Base-by-base conservation (phyloP, 345 rosid genomes). In the Lepidium sativum region DNA sequence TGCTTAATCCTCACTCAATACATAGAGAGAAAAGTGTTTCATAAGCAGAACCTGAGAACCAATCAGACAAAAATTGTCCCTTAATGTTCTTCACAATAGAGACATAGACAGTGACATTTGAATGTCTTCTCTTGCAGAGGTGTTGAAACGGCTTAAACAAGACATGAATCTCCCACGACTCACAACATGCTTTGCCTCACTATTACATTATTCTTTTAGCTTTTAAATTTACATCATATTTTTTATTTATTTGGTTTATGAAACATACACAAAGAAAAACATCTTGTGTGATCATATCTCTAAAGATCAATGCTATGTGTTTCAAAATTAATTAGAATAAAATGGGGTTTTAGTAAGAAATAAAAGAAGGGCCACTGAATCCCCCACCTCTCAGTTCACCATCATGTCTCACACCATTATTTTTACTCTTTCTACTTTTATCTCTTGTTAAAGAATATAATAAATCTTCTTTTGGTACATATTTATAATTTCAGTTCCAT, bases 41-140 rank as follows among this genome's bases (percentile, higher is more conserved):
- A 83, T 83, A 75, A 31, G 32, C 44, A 48, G 81, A 83, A 40
- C 54, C 74, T 37, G 89, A 83, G 15, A 33, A 37, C 37, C 77
- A 79, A 44, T 58, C 34, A 60, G 50, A 72, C 67, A 71, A 47
- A 10, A 43, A 54, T 34, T 54, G 57, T 44, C 56, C 23, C 42
- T 37, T 32, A 37, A 14, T 54, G 74, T 16, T 61, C 14, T 61
- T 70, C 75, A 74, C 49, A 50, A 78, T 74, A 25, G 48, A 44
- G 74, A 44, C 67, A 69, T 11, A 23, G 34, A 43, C 39, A 57
- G 6, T 35, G 56, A 70, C 72, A 68, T 58, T n/a, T 13, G 10
- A 62, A 5, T 62, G 50, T 47, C 18, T 38, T 37, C 4, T 70
- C 57, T 63, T 44, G 31, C 54, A 29, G 6, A 2, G n/a, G 31